Conservation (phyloP, 495 filamentous ascomycete species). For the Tuber brumale region DNA sequence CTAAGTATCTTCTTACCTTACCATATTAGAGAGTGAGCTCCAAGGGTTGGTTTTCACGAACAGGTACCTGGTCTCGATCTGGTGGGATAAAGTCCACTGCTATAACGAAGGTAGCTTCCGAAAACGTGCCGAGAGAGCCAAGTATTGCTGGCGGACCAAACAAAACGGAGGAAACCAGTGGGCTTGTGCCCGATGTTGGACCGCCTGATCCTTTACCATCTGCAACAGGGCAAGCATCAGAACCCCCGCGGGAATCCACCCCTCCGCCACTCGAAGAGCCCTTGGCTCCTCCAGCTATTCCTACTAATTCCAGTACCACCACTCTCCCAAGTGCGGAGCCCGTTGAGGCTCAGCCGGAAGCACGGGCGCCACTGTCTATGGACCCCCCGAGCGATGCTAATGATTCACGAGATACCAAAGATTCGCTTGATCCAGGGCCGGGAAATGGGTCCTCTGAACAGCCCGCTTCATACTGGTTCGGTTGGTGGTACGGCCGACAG, state of each 20-base stretch:
- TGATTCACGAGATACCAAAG: constrained; percentile 15
- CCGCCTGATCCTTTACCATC: constrained; percentile 5
- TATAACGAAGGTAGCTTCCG: constrained; percentile 24
- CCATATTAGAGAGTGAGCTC: constrained; percentile 22
- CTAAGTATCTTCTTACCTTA: constrained; percentile 17
- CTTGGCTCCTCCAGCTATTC: constrained; percentile 9
- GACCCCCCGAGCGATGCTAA: constrained; percentile 14
- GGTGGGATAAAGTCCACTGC: constrained; percentile 27
- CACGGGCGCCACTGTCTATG: background rate
- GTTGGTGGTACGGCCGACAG: constrained; percentile 38
- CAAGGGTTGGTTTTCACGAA: constrained; percentile 33
- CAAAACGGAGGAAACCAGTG: constrained; percentile 6
- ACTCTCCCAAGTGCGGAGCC: constrained; percentile 4
- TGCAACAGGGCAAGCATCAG: constrained; percentile 13
- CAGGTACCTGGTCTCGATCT: constrained; percentile 32
- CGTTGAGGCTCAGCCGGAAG: constrained; percentile 5
- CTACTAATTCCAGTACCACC: background rate
- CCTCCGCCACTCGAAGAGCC: constrained; percentile 4
- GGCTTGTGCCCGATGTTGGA: constrained; percentile 4
- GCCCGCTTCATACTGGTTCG: constrained; percentile 31
- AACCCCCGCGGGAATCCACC: constrained; percentile 16
- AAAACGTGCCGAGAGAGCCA: constrained; percentile 19
- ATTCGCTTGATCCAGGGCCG: background rate
- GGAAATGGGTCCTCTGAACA: constrained; percentile 4
- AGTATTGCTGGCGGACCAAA: constrained; percentile 16